Conservation (phyloP, 306 rosid genomes). For the Luffa aegyptiaca region DNA sequence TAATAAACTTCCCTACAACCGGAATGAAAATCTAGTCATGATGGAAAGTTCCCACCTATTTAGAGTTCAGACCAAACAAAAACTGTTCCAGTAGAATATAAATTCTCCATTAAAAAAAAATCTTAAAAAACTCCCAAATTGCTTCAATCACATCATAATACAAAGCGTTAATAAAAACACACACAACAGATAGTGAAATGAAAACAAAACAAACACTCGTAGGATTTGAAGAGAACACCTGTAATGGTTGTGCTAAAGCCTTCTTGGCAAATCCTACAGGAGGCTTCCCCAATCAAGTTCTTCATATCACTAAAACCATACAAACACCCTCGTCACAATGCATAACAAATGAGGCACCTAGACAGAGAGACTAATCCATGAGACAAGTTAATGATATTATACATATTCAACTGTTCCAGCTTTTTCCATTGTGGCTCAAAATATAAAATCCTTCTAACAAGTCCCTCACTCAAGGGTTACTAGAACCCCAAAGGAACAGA, state of each 20-base stretch:
- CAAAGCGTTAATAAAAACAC: neutral
- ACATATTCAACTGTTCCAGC: neutral
- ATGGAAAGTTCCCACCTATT: neutral
- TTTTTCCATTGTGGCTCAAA: neutral
- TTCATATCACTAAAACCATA: conserved; percentile 70
- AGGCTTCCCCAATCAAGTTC: conserved; percentile 78
- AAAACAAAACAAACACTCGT: neutral
- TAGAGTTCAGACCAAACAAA: neutral
- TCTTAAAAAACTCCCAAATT: neutral
- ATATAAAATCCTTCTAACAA: neutral
- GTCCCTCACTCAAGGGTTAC: neutral
- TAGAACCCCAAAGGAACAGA: neutral
- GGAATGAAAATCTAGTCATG: neutral
- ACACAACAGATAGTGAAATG: neutral
- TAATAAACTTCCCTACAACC: neutral
- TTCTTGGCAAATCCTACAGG: conserved; percentile 79
- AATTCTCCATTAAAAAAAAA: neutral
- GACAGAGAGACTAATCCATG: neutral
- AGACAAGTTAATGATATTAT: neutral
- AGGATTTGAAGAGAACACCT: conserved; percentile 22
- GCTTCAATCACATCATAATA: neutral
- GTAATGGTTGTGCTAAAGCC: conserved; percentile 68
- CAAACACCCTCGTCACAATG: neutral
- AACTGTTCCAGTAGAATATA: neutral
- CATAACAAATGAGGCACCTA: neutral